phyloP scores from a whole-genome alignment of 192 early-diverging fungal genomes.

The Paraglomus occultum region DNA sequence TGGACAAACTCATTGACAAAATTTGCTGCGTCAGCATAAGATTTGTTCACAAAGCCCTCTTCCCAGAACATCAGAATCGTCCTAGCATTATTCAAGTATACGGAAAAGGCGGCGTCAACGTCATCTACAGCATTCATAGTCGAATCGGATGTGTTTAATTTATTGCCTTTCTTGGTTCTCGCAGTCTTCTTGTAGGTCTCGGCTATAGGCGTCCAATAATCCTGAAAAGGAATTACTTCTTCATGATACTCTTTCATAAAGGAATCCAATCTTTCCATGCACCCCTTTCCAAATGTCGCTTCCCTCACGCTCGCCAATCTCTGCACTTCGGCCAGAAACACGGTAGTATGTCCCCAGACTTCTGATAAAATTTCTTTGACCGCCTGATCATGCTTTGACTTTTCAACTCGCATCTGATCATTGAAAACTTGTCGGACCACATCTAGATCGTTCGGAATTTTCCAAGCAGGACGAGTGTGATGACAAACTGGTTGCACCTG shows the following conservation, averaged over 20 bases:
- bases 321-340: constrained; percentile 30
- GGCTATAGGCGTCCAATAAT: constrained; percentile 50
- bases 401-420: constrained; percentile 56
- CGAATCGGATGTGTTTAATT: background rate
- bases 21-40: background rate
- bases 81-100: constrained; percentile 49
- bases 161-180: constrained; percentile 32
- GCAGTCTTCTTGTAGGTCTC: constrained; percentile 44
- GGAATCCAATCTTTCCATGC: constrained; percentile 21
- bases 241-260: constrained; percentile 32
- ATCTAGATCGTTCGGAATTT: constrained; percentile 69
- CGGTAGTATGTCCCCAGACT: constrained; percentile 61
- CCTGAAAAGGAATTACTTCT: constrained; percentile 41
- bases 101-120: constrained; percentile 44
- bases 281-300: constrained; percentile 32
- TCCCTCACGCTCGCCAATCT: constrained; percentile 25
- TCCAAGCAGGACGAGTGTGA: constrained; percentile 63
- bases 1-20: constrained; percentile 29
- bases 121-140: constrained; percentile 35
- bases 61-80: constrained; percentile 51
- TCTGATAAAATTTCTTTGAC: constrained; percentile 59
- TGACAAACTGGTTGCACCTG: constrained; percentile 71
- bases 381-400: constrained; percentile 51
- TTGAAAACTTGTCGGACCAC: constrained; percentile 66
- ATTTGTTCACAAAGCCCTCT: constrained; percentile 48